Percentiles rank a stretch among this genome's conserved stretches.
Conservation (phyloP, 106 monocot species). For the Dendrobium chrysotoxum region DNA sequence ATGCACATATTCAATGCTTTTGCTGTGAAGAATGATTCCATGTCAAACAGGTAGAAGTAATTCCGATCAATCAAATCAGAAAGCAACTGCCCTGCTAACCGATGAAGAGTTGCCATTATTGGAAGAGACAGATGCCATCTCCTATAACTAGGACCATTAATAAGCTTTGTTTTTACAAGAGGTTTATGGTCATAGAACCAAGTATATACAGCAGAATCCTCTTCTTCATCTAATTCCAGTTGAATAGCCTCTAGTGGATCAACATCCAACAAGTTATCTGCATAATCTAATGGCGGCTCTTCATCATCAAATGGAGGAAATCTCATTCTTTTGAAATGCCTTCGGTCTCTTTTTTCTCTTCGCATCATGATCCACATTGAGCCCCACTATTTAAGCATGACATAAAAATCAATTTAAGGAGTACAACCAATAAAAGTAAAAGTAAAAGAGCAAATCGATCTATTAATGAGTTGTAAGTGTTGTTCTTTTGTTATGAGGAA, state of each 20-base stretch:
- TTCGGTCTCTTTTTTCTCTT: constrained; percentile 89
- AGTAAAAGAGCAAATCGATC: neutral
- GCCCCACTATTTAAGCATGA: constrained; percentile 59
- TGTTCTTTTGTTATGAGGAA: neutral
- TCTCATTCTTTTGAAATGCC: constrained; percentile 97
- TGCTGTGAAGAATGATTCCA: constrained; percentile 98
- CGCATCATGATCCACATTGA: constrained; percentile 99
- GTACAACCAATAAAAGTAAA: neutral
- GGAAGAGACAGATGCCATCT: constrained; percentile 99
- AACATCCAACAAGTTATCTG: constrained; percentile 95
- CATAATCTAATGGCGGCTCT: constrained; percentile 96
- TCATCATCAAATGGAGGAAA: constrained; percentile 99
- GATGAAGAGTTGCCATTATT: constrained; percentile 97
- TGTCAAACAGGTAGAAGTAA: constrained; percentile 97
- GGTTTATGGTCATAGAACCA: constrained; percentile 99
- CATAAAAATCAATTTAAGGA: neutral
- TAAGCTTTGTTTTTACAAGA: constrained; percentile 94
- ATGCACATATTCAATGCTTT: constrained; percentile 99
- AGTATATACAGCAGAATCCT: constrained; percentile 94
- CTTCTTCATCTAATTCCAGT: constrained; percentile 90
- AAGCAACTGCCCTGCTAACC: constrained; percentile 86
- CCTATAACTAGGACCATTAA: constrained; percentile 97
- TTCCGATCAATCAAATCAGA: constrained; percentile 93
- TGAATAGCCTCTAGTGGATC: constrained; percentile 98
- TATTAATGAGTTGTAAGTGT: neutral